Evolutionary conservation across 1,284 basidiomycete species (phyloP).

Genomic region (Ustilago esculenta): DNA sequence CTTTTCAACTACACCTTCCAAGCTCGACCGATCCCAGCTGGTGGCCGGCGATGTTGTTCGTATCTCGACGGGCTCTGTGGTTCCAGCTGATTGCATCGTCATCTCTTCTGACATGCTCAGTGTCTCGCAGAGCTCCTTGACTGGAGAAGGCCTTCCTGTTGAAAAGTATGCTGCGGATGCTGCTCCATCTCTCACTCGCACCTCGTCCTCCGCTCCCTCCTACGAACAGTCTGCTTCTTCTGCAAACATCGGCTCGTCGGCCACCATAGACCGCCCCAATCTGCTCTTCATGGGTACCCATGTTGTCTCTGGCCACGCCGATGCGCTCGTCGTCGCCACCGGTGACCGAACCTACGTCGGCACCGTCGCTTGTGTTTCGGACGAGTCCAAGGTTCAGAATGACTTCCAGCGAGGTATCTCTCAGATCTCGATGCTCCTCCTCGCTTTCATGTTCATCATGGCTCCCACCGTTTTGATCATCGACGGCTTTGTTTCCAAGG

Average conservation of each 20-base stretch:
- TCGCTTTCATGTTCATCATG: constrained; percentile 13
- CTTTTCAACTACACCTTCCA: neutral
- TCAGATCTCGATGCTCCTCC: constrained; percentile 7
- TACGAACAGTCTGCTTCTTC: neutral
- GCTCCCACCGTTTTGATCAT: constrained; percentile 6
- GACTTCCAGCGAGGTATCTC: constrained; percentile 10
- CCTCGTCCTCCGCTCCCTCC: neutral
- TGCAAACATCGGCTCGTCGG: neutral
- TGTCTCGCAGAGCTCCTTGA: constrained; percentile 10
- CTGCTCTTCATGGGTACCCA: constrained; percentile 8
- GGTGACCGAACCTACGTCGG: constrained; percentile 8
- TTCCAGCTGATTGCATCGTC: constrained; percentile 9
- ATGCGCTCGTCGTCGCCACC: constrained; percentile 6
- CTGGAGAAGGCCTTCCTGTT: constrained; percentile 5
- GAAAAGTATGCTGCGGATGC: constrained; percentile 3
- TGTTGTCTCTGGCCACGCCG: constrained; percentile 8
- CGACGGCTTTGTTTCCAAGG: constrained; percentile 7
- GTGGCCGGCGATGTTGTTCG: constrained; percentile 7
- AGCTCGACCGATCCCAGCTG: constrained; percentile 2
- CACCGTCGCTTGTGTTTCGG: constrained; percentile 6
- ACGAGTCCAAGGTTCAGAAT: constrained; percentile 5
- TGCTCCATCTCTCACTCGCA: neutral
- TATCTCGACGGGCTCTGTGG: constrained; percentile 4
- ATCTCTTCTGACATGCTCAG: constrained; percentile 6
- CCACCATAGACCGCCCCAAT: constrained; percentile 5